Evolutionary conservation across 495 filamentous ascomycete species (phyloP).

Genomic region (Talaromyces stipitatus): DNA sequence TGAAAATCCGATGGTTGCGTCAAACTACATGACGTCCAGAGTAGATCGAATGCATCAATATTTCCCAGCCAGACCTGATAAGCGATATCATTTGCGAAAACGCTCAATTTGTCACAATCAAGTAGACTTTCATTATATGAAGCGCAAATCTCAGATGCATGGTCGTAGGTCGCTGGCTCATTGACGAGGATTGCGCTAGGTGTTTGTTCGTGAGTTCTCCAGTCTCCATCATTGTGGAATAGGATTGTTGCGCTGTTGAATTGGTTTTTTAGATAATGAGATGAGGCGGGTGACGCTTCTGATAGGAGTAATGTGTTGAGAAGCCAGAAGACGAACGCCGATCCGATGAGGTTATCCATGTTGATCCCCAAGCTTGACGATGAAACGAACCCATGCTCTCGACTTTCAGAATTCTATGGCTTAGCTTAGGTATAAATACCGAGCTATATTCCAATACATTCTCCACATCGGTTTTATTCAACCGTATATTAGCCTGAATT

Average conservation of each 20-base stretch:
- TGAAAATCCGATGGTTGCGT: not conserved
- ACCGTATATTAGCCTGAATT: not conserved
- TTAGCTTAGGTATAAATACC: not conserved
- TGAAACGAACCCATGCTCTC: too few species aligned
- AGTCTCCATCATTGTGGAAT: slow-evolving; percentile 1
- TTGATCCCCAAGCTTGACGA: not conserved
- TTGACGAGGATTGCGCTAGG: not conserved
- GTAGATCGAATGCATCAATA: not conserved
- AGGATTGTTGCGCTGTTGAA: not conserved
- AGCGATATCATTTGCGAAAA: not conserved
- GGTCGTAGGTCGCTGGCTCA: not conserved
- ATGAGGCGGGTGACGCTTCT: not conserved
- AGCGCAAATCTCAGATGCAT: not conserved
- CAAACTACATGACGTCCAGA: not conserved
- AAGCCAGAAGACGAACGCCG: not conserved
- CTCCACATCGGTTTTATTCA: not conserved
- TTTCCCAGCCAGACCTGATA: not conserved
- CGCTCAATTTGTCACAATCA: not conserved
- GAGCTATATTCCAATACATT: not conserved
- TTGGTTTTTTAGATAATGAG: not conserved
- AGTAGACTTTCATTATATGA: not conserved
- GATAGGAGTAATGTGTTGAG: not conserved
- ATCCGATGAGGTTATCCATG: not conserved
- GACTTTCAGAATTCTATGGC: too few species aligned
- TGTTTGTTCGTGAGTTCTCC: not conserved